Conservation (phyloP, 1,139 yeast species). For the Hansenula anomala region DNA sequence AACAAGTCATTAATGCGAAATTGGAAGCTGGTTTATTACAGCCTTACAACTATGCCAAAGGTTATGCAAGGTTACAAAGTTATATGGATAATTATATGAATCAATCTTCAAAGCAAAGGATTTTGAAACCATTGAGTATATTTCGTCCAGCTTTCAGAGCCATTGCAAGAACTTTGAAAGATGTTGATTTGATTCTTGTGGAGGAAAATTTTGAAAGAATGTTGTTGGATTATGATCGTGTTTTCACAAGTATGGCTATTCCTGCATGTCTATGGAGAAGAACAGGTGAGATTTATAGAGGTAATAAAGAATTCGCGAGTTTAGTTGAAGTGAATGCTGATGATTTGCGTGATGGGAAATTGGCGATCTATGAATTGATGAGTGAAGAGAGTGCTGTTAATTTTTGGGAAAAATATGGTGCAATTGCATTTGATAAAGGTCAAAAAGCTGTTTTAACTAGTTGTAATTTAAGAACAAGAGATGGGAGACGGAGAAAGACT, state of each 20-base stretch:
- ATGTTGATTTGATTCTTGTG: slow-evolving; percentile 85
- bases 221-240: slow-evolving; percentile 90
- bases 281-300: slow-evolving; percentile 94
- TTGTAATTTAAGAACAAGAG: slow-evolving; percentile 80
- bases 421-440: slow-evolving; percentile 92
- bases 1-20: slow-evolving; percentile 94
- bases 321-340: slow-evolving; percentile 90
- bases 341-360: slow-evolving; percentile 85
- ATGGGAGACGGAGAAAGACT: slow-evolving; percentile 74
- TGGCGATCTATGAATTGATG: slow-evolving; percentile 92
- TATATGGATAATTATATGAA: slow-evolving; percentile 96
- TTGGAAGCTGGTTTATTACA: slow-evolving; percentile 88
- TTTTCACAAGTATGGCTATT: slow-evolving; percentile 94
- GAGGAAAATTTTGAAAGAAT: slow-evolving; percentile 94
- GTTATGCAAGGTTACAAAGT: slow-evolving; percentile 83
- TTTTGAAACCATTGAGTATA: slow-evolving; percentile 77
- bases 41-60: slow-evolving; percentile 93
- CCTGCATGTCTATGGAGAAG: slow-evolving; percentile 98
- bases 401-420: slow-evolving; percentile 97
- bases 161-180: slow-evolving; percentile 84
- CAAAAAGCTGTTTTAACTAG: slow-evolving; percentile 94
- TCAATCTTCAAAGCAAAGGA: slow-evolving; percentile 77
- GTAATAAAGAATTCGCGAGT: slow-evolving; percentile 94
- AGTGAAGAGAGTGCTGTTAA: slow-evolving; percentile 97
- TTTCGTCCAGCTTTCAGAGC: slow-evolving; percentile 94